Evolutionary conservation across 768 basidiomycete genomes (phyloP).

Genomic region (Rhizopogon vesiculosus): DNA sequence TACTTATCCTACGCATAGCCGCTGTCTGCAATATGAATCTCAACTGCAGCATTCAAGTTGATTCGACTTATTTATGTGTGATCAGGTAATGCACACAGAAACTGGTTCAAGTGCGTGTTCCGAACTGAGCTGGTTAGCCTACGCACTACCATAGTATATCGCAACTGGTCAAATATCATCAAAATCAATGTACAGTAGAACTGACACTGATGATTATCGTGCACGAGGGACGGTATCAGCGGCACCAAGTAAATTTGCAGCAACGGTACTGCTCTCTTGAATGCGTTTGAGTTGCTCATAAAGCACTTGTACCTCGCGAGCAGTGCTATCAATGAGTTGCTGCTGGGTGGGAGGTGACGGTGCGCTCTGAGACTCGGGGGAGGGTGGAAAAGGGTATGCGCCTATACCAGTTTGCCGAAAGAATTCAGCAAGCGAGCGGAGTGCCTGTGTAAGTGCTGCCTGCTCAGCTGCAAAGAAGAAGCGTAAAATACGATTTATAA

Average conservation of each 20-base stretch:
- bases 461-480: slow-evolving; percentile 38
- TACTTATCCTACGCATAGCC: no score
- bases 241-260: slow-evolving; percentile 36
- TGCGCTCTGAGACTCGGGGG: slow-evolving; percentile 8
- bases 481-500: neutral
- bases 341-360: slow-evolving; percentile 37
- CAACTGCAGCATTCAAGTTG: no score
- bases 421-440: slow-evolving; percentile 41
- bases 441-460: slow-evolving; percentile 43
- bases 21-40: no score
- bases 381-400: slow-evolving; percentile 48
- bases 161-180: neutral
- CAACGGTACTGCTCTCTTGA: slow-evolving; percentile 54
- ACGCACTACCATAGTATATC: neutral
- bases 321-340: slow-evolving; percentile 38
- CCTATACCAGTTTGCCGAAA: slow-evolving; percentile 62
- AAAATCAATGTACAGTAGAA: neutral
- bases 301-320: slow-evolving; percentile 36
- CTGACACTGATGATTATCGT: neutral
- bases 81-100: neutral
- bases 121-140: neutral
- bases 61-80: neutral
- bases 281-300: slow-evolving; percentile 49
- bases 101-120: no score
- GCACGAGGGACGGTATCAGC: slow-evolving; percentile 19